A percentile compares a stretch with the other conserved stretches of the same genome.
Evolutionary conservation across 2,329 filamentous ascomycete species (phyloP).

Genomic region (Myriosclerotinia curreyana): DNA sequence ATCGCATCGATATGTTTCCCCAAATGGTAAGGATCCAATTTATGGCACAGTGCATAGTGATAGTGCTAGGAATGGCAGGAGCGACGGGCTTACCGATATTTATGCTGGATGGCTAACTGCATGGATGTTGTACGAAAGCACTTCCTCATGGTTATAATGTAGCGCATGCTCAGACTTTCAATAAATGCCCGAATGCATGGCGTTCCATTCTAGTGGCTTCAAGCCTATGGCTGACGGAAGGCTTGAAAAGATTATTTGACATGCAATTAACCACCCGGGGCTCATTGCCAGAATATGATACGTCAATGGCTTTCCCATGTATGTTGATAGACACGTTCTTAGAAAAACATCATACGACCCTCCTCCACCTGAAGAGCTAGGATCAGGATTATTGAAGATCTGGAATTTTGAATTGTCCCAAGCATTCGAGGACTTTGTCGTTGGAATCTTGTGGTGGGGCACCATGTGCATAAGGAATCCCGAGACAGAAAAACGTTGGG

Average conservation of each 20-base stretch:
- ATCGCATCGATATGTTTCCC: background rate
- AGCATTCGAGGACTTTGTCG: background rate
- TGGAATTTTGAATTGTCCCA: background rate
- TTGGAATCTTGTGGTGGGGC: background rate
- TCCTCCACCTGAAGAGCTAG: background rate
- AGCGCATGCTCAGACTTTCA: background rate
- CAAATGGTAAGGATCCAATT: background rate
- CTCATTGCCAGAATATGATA: background rate
- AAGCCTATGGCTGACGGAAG: background rate
- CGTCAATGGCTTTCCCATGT: background rate
- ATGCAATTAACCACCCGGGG: background rate
- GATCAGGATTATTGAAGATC: background rate
- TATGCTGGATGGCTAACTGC: constrained; percentile 3
- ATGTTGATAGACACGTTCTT: background rate
- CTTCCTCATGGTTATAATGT: background rate
- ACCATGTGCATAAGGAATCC: constrained; percentile 2
- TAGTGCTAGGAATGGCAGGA: background rate
- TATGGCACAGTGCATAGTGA: background rate
- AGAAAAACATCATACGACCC: background rate
- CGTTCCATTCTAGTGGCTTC: background rate
- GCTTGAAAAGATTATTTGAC: background rate
- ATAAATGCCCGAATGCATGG: background rate
- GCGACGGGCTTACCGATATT: background rate
- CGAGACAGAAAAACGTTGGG: background rate
- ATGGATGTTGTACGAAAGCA: background rate